Evolutionary conservation across 2,329 filamentous ascomycete genomes (phyloP), one percentile per base, ranked within the genome.

Genomic region (Thelonectria blattea): DNA sequence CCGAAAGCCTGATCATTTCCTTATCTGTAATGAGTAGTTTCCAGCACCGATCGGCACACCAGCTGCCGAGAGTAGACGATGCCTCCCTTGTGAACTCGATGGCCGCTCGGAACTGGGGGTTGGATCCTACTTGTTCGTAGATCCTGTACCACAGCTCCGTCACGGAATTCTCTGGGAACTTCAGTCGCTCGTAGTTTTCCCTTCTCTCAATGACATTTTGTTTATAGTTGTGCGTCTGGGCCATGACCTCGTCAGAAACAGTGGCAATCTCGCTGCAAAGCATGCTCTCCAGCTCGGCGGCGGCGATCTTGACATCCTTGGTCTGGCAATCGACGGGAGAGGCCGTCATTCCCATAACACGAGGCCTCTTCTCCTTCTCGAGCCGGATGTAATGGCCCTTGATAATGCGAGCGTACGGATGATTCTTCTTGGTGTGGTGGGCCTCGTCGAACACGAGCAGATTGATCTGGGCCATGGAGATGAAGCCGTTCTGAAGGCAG

Each of bases 371-470:
- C 1, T 81, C 76, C 1, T 73, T 67, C 30, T 82, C 79, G 8
- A 34, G 8, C 2, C 82, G 76, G 1, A 86, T 69, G 71, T 97
- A 98, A 67, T 91, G 93, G 60, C 96, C 90, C 68, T 91, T 93
- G 76, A 99, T 91, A 60, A 99, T 95, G 27, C 87, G 85, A 18
- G 94, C 92, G 72, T 97, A 99, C 0, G 92, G 85, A 70, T 99
- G 95, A 52, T 93, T 91, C 74, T 94, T 96, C 77, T 99, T 99
- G 0, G 94, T 88, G 71, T 98, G 95, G 70, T 99, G 95, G 6
- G 93, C 95, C 76, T 99, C 95, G 70, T 99, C 95, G 66, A 99
- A 97, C 61, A 98, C 88, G 39, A 99, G 81, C 1, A 99, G 83
- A 70, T 94, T 98, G 74, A 98, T 92, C 67, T 91, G 86, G 17